Percentiles rank a stretch among this genome's conserved stretches.
These are phyloP conservation scores for Tulasnella sp. DNA, from an alignment of 768 basidiomycete species.

Conservation along the genomic window DNA sequence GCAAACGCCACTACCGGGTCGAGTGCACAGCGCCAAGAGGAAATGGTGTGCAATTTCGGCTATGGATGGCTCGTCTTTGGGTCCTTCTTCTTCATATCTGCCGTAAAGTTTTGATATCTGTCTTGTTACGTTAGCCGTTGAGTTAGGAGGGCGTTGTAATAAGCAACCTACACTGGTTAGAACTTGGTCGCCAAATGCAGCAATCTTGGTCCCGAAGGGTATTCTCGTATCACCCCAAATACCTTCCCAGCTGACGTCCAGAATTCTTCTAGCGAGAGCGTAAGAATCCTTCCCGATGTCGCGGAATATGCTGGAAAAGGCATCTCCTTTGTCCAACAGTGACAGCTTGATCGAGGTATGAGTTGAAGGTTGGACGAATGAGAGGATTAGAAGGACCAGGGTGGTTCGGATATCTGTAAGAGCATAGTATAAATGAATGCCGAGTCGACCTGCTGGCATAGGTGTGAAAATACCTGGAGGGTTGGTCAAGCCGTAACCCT, in stretches of 20 bases:
- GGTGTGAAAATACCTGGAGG: not conserved
- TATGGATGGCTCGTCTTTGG: constrained; percentile 47
- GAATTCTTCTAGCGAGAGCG: constrained; percentile 48
- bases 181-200: constrained; percentile 58
- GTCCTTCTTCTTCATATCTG: constrained; percentile 43
- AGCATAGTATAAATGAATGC: constrained; percentile 13
- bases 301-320: constrained; percentile 63
- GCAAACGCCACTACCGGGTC: constrained; percentile 75
- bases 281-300: constrained; percentile 61
- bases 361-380: constrained; percentile 51
- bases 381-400: constrained; percentile 63
- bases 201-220: constrained; percentile 61
- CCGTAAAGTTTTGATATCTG: constrained; percentile 73
- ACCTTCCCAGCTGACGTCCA: constrained; percentile 69
- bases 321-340: constrained; percentile 65
- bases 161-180: constrained; percentile 48
- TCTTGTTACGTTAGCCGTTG: not conserved
- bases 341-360: constrained; percentile 47
- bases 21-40: constrained; percentile 71
- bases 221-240: constrained; percentile 69
- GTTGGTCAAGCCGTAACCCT: not conserved
- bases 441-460: too few relatives aligned
- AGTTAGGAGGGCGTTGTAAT: constrained; percentile 15
- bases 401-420: constrained; percentile 68
- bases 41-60: constrained; percentile 84